Conservation (phyloP, 1,139 yeast species). For the Schwanniomyces etchellsii region DNA sequence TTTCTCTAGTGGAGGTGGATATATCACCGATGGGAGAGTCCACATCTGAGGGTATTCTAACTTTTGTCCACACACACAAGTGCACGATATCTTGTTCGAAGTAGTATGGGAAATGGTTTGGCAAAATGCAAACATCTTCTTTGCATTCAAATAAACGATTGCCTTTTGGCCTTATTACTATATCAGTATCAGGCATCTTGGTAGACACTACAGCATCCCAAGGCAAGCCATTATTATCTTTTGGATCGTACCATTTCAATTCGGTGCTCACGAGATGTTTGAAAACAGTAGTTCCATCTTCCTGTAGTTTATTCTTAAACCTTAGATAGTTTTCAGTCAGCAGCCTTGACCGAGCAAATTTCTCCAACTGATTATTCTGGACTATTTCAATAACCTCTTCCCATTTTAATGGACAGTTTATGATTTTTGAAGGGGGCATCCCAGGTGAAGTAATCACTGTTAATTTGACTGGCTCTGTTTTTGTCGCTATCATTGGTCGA, state of each 20-base stretch:
- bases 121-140: slow-evolving; percentile 25
- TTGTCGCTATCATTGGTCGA: slow-evolving; percentile 4
- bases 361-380: slow-evolving; percentile 27
- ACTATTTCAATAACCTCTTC: slow-evolving; percentile 27
- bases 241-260: slow-evolving; percentile 27
- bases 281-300: slow-evolving; percentile 22
- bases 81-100: slow-evolving; percentile 31
- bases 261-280: slow-evolving; percentile 32
- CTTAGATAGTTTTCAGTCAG: slow-evolving; percentile 28
- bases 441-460: slow-evolving; percentile 24
- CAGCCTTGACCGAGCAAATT: slow-evolving; percentile 33
- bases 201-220: slow-evolving; percentile 13
- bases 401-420: slow-evolving; percentile 30
- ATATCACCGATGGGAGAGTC: slow-evolving; percentile 40
- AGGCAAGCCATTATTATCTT: slow-evolving; percentile 9
- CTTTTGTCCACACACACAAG: slow-evolving; percentile 41
- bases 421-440: slow-evolving; percentile 40
- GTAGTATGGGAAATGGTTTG: slow-evolving; percentile 41
- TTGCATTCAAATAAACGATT: slow-evolving; percentile 14
- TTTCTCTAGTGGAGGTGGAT: slow-evolving; percentile 25
- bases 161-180: slow-evolving; percentile 14
- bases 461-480: slow-evolving; percentile 10
- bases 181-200: slow-evolving; percentile 15
- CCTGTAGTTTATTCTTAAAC: slow-evolving; percentile 28
- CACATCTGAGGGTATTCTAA: slow-evolving; percentile 26